Percentiles rank a stretch among this genome's conserved stretches.
These are phyloP conservation scores for Sphagnum tenellum DNA, from an alignment of 225 moss, liverwort and hornwort species.

Conservation along the genomic window DNA sequence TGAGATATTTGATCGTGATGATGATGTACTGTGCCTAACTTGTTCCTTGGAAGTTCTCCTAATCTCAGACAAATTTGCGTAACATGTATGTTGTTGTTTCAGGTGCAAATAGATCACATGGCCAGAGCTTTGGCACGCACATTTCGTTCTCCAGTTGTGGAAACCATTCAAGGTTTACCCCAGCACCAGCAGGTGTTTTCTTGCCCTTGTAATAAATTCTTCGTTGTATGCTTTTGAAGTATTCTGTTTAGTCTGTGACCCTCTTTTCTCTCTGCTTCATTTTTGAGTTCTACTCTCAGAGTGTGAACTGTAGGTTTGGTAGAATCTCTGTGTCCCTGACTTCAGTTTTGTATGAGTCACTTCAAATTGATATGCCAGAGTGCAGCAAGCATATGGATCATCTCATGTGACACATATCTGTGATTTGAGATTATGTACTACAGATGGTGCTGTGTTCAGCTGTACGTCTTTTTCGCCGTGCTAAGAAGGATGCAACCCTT, in stretches of 20 bases:
- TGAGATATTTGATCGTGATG: not conserved
- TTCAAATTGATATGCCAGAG: too few species aligned
- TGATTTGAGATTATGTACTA: not conserved
- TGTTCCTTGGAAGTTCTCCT: too few species aligned
- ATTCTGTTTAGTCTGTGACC: not conserved
- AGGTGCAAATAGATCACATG: conserved; percentile 84
- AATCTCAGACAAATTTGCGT: too few species aligned
- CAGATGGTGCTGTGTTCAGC: conserved; percentile 96
- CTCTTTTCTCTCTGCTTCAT: not conserved
- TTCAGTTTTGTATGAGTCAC: too few species aligned
- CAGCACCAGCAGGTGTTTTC: conserved; percentile 81
- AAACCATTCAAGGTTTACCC: conserved; percentile 75
- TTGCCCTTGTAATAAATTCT: not conserved
- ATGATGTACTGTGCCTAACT: too few species aligned
- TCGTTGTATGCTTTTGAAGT: not conserved
- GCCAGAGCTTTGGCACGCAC: conserved; percentile 69
- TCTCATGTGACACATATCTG: too few species aligned
- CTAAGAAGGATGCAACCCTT: conserved; percentile 73
- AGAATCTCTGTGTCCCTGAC: too few species aligned
- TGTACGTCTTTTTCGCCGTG: conserved; percentile 71
- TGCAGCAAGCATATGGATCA: too few species aligned
- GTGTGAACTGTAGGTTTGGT: too few species aligned
- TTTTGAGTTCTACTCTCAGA: too few species aligned
- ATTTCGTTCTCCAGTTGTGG: conserved; percentile 84
- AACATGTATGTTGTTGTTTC: not conserved